phyloP scores from a whole-genome alignment of 2,329 filamentous ascomycete species.

The Aureobasidium sp. region DNA sequence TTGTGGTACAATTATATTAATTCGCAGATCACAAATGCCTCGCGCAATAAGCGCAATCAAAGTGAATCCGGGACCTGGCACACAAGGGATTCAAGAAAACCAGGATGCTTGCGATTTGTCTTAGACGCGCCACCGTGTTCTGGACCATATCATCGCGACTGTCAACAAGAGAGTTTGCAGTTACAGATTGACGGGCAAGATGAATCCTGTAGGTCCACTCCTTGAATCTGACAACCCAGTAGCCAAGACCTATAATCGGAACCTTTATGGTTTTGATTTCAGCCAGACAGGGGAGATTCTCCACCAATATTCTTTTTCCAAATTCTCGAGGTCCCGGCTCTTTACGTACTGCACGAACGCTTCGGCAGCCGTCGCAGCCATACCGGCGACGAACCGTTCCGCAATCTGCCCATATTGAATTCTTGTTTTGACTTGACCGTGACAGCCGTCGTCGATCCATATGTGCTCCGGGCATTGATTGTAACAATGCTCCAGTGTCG shows the following conservation, averaged over 20 bases:
- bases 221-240: not conserved
- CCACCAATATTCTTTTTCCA: not conserved
- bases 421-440: not conserved
- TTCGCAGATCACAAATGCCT: slow-evolving; percentile 6
- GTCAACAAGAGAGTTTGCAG: not conserved
- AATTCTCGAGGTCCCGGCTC: not conserved
- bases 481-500: not conserved
- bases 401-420: slow-evolving; percentile 5
- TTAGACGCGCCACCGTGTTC: not conserved
- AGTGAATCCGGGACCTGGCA: not conserved
- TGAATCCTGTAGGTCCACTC: not conserved
- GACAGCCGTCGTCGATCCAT: not conserved
- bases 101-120: not conserved
- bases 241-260: slow-evolving; percentile 1
- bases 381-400: slow-evolving; percentile 5
- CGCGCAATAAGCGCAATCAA: slow-evolving; percentile 6
- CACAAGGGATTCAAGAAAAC: not conserved
- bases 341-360: slow-evolving; percentile 5
- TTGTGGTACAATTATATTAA: slow-evolving; percentile 8
- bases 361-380: not conserved
- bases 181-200: not conserved
- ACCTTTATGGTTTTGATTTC: not conserved
- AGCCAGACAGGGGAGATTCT: not conserved
- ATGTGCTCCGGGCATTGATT: not conserved
- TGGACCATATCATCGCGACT: not conserved